Base-by-base conservation (phyloP, 495 filamentous ascomycete species). In the Aspergillus coremiiformis region DNA sequence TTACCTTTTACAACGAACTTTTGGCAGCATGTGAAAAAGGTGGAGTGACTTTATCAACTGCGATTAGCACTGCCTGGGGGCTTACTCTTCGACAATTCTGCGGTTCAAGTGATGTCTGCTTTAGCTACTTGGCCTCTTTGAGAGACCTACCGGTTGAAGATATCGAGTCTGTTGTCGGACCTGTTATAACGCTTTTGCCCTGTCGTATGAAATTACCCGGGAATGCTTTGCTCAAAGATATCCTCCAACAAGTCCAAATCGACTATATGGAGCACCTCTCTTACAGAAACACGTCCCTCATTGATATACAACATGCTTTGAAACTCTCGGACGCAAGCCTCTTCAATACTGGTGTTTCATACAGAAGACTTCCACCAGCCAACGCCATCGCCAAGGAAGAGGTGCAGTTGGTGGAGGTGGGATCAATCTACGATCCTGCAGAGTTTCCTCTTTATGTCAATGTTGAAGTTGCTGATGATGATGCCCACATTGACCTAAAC, bases 391-490 rank as follows among this genome's bases (percentile, higher is more conserved):
- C 64, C 24, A 52, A 53, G 26, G 61, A 61, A 26, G 59, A 60
- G 10, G 70, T 78, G 9, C 52, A 68, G n/a, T 68, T 73, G 42
- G 53, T 62, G 3, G 68, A 73, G 44, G 61, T 65, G 26, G 66
- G 66, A 7, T 58, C 69, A 1, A 74, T 78, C 26, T 71, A 81
- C 39, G 79, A 82, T 47, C 79, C 79, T 0, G 78, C 78, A 4
- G 78, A 83, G 59, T 78, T 78, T 54, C 68, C 70, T 7, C 58
- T 83, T 0, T 79, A 72, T 29, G 61, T 82, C 47, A 81, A 81
- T 52, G 69, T 83, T 21, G 79, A 81, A 50, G 67, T 73, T 0
- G 61, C 67, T 12, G 73, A 77, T 23, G 63, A 68, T 3, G 60
- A 66, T 4, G 75, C 71, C 8, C 58, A 60, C 0, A 75, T 83